Evolutionary conservation across 306 rosid species (phyloP).

Genomic region (Cicer pinnatifidum): DNA sequence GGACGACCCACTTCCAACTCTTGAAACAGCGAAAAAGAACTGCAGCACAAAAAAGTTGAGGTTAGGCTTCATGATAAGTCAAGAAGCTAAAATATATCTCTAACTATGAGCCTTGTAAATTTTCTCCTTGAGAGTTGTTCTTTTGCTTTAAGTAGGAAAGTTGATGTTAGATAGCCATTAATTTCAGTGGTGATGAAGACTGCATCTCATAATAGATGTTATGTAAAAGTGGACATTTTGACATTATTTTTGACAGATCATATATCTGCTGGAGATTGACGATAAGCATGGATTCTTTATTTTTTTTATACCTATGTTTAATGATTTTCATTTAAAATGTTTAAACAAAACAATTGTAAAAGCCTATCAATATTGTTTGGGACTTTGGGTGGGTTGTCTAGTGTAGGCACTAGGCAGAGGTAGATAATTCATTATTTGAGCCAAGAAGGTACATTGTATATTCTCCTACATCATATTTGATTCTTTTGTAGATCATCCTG

Average conservation of each 20-base stretch:
- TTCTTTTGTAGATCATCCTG: slow-evolving; percentile 7
- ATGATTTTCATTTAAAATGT: not conserved
- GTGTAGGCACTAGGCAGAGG: not conserved
- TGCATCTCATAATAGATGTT: slow-evolving; percentile 6
- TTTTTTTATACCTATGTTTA: not conserved
- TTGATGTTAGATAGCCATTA: not conserved
- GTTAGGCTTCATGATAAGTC: slow-evolving; percentile 37
- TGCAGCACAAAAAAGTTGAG: slow-evolving; percentile 42
- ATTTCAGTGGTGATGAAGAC: not conserved
- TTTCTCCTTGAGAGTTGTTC: not conserved
- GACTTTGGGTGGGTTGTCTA: slow-evolving; percentile 3
- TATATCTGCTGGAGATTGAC: slow-evolving; percentile 8
- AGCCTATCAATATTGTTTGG: not conserved
- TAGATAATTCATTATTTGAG: not conserved
- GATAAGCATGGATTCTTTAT: not conserved
- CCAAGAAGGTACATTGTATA: not conserved
- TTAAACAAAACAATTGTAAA: not conserved
- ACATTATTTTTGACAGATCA: not conserved
- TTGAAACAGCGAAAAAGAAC: slow-evolving; percentile 98
- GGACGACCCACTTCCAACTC: slow-evolving; percentile 99
- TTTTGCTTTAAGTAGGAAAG: not conserved
- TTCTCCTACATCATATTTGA: slow-evolving; percentile 5
- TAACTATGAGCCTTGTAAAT: not conserved
- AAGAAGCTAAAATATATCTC: slow-evolving; percentile 5
- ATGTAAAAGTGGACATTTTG: not conserved